A percentile compares a stretch with the other conserved stretches of the same genome.
These are phyloP conservation scores for Corylus avellana DNA, from an alignment of 306 rosid genomes.

Conservation along the genomic window DNA sequence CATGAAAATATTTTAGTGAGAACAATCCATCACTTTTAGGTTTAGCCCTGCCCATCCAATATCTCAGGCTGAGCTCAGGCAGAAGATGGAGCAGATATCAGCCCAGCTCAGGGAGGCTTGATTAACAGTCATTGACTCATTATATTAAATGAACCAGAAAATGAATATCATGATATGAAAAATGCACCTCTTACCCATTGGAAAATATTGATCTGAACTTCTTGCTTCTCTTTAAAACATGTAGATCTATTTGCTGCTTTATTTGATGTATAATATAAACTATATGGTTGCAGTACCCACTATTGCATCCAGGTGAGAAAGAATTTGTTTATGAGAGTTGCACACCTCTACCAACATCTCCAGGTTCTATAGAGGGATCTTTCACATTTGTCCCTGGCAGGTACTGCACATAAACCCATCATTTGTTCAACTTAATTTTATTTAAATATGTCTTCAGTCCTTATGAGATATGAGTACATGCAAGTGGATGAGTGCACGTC, in stretches of 20 bases:
- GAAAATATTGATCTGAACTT: neutral
- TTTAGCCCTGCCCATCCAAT: neutral
- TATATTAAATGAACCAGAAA: neutral
- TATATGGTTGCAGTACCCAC: conserved; percentile 67
- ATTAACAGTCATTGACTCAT: neutral
- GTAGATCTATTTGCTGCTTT: neutral
- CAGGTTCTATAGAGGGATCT: conserved; percentile 85
- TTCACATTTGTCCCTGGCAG: conserved; percentile 95
- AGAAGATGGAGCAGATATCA: neutral
- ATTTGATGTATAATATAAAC: neutral
- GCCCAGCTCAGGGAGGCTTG: neutral
- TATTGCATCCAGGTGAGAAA: conserved; percentile 57
- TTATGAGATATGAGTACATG: neutral
- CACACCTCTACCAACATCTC: conserved; percentile 44
- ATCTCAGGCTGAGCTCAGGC: neutral
- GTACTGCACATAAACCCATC: conserved; percentile 38
- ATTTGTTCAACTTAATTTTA: neutral
- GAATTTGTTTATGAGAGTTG: conserved; percentile 89
- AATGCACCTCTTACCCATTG: neutral
- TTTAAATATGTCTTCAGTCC: neutral
- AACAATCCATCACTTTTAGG: neutral
- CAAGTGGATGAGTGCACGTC: neutral
- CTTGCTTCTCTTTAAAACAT: neutral
- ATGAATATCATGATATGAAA: neutral
- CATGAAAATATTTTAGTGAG: neutral